Conservation (phyloP, 805 yeast genomes). For the Nakazawaea siamensis region DNA sequence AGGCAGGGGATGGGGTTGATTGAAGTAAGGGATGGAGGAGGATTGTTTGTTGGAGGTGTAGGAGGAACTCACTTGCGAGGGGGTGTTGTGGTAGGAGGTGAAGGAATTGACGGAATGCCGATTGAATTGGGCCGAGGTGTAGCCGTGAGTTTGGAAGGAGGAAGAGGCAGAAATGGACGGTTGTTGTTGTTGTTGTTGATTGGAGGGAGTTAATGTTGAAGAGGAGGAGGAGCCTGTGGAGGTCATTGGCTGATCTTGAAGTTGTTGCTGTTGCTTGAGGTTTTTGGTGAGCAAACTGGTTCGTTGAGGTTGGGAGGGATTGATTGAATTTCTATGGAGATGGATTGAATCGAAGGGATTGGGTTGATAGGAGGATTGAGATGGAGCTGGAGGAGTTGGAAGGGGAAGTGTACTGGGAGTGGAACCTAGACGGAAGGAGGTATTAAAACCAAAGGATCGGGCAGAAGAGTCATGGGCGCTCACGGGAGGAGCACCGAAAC, state of each 20-base stretch:
- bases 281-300: conserved; percentile 12
- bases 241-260: conserved; percentile 5
- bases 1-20: conserved; percentile 29
- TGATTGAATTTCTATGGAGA: too few relatives aligned
- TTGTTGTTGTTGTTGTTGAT: conserved; percentile 10
- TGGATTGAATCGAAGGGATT: too few relatives aligned
- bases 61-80: conserved; percentile 37
- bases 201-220: conserved; percentile 7
- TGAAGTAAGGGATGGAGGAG: background rate
- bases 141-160: background rate
- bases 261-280: conserved; percentile 8
- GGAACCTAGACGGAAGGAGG: too few relatives aligned
- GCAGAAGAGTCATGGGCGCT: too few relatives aligned
- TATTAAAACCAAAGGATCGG: too few relatives aligned
- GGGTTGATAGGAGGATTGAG: too few relatives aligned
- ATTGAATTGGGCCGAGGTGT: conserved; percentile 18
- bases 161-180: too few relatives aligned
- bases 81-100: conserved; percentile 34
- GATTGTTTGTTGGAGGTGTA: conserved; percentile 14
- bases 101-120: conserved; percentile 14
- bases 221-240: conserved; percentile 6
- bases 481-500: too few relatives aligned
- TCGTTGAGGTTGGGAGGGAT: too few relatives aligned
- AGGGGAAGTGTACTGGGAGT: too few relatives aligned
- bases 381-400: too few relatives aligned